Evolutionary conservation across 176 grass and related monocot genomes (phyloP).

Genomic region (Avena insularis): DNA sequence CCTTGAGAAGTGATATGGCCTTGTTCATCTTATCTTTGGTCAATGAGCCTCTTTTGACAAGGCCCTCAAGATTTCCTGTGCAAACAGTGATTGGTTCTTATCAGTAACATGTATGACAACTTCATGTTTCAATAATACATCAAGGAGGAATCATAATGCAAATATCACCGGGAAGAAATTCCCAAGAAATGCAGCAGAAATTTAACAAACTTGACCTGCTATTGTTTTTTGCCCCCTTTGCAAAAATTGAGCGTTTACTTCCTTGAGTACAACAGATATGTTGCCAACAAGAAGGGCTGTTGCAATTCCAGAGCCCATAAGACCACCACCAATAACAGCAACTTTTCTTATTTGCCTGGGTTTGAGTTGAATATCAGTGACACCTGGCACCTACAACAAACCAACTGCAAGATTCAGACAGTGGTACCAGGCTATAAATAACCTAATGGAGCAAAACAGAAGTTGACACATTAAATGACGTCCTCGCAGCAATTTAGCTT

Average conservation of each 20-base stretch:
- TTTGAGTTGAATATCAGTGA: constrained; percentile 89
- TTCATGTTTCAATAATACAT: neutral
- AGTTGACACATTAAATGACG: neutral
- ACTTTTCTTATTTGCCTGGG: constrained; percentile 87
- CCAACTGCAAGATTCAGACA: constrained; percentile 41
- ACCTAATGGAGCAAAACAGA: neutral
- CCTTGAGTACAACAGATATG: constrained; percentile 89
- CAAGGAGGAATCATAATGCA: neutral
- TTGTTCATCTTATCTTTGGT: constrained; percentile 94
- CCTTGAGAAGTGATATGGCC: constrained; percentile 84
- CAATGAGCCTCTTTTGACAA: constrained; percentile 90
- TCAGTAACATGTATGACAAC: neutral
- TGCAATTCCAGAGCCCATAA: constrained; percentile 99
- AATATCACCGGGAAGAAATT: neutral
- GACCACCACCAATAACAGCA: constrained; percentile 96
- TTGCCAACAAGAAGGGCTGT: constrained; percentile 89
- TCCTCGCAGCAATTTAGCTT: constrained; percentile 21
- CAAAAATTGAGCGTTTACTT: constrained; percentile 85
- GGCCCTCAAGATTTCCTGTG: constrained; percentile 88
- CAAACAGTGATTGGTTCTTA: neutral
- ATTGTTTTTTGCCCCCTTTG: constrained; percentile 91
- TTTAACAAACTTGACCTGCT: constrained; percentile 63
- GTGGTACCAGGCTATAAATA: constrained; percentile 22
- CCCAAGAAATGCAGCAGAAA: neutral
- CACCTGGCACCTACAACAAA: constrained; percentile 81